Evolutionary conservation across 2,329 filamentous ascomycete genomes (phyloP).

Genomic region (Fusarium tanahbumbuense): DNA sequence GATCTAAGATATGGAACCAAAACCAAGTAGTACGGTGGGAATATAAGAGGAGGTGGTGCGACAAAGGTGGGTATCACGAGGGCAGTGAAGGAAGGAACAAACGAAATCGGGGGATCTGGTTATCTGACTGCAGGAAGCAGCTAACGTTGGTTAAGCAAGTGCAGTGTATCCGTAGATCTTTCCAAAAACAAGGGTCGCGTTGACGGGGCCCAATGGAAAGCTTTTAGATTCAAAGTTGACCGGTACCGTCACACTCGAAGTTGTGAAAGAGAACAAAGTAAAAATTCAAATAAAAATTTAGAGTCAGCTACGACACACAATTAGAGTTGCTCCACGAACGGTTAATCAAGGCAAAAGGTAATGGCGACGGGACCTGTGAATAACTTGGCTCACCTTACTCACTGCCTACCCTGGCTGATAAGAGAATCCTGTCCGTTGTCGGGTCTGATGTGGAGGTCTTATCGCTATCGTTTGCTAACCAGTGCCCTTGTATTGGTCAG

Average conservation of each 20-base stretch:
- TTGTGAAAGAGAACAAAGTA: neutral
- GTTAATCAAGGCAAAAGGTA: constrained; percentile 14
- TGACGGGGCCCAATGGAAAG: neutral
- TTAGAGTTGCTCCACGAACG: constrained; percentile 3
- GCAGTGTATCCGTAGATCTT: constrained; percentile 12
- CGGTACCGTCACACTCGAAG: neutral
- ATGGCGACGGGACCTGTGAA: neutral
- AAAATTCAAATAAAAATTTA: neutral
- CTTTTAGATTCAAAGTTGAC: neutral
- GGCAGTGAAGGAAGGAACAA: constrained; percentile 17
- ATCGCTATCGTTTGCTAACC: constrained; percentile 40
- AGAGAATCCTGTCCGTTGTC: constrained; percentile 32
- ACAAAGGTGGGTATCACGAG: constrained; percentile 43
- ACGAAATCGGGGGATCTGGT: constrained; percentile 9
- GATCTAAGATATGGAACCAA: neutral
- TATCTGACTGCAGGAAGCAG: constrained; percentile 6
- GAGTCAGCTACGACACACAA: neutral
- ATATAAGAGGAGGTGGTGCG: constrained; percentile 33
- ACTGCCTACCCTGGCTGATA: constrained; percentile 8
- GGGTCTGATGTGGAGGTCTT: constrained; percentile 30
- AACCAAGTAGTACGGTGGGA: neutral
- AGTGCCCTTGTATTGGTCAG: constrained; percentile 40
- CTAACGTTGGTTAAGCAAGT: neutral
- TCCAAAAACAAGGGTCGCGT: constrained; percentile 5
- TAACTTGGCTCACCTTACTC: neutral